Evolutionary conservation across 768 basidiomycete species (phyloP), one percentile per base, ranked within the genome.

Genomic region (Mycena polygramma): DNA sequence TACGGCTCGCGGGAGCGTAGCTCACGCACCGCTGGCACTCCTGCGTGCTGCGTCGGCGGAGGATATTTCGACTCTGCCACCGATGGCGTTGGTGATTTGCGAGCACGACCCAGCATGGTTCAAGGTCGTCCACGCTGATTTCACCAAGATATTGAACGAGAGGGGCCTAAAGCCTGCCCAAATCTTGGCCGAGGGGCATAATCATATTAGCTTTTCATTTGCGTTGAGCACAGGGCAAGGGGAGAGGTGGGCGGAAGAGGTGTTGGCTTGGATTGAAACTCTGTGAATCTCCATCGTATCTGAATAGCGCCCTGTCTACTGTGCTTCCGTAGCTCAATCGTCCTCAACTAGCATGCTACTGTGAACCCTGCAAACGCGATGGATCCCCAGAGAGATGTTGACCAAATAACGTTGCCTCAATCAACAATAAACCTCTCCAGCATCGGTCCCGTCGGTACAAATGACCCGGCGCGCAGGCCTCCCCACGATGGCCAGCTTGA

Each of bases 241-340:
- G 11, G 69, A 65, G 63, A 41, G 41, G 37, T 65, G 69, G 69
- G 69, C 63, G 30, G 69, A 65, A 35, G 69, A 70, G 35, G 7
- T 43, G 2, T 53, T 66, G 19, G 57, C 13, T 24, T 70, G 69
- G 69, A 65, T 65, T 15, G 17, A 39, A 39, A 13, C 39, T 7
- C 13, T 39, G 39, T 39, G n/a, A n/a, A n/a, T n/a, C n/a, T n/a
- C n/a, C n/a, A n/a, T n/a, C n/a, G n/a, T n/a, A n/a, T n/a, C n/a
- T n/a, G n/a, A n/a, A n/a, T n/a, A n/a, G n/a, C n/a, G n/a, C n/a
- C n/a, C n/a, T n/a, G n/a, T n/a, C n/a, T n/a, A n/a, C n/a, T n/a
- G n/a, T n/a, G n/a, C n/a, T n/a, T n/a, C n/a, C n/a, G n/a, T n/a
- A n/a, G n/a, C n/a, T n/a, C n/a, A n/a, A n/a, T n/a, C n/a, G n/a